Base-by-base conservation (phyloP, 192 early-diverging fungal species). In the Entophlyctis helioformis region DNA sequence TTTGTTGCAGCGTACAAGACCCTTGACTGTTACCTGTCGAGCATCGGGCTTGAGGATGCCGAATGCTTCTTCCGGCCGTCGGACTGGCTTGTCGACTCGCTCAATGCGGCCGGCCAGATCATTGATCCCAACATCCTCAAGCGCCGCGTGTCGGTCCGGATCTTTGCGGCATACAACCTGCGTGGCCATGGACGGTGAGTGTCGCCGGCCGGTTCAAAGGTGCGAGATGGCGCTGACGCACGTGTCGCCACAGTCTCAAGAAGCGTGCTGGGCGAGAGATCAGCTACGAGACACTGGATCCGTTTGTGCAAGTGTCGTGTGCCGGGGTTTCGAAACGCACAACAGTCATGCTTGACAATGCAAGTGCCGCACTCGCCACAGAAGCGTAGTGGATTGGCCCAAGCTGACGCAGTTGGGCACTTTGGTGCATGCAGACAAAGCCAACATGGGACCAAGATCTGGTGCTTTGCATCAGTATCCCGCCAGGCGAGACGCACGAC, bases 361-460 rank as follows among this genome's bases (percentile, higher is more conserved):
- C n/a, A n/a, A n/a, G n/a, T n/a, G n/a, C n/a, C n/a, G n/a, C n/a
- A n/a, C n/a, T n/a, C n/a, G n/a, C n/a, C n/a, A n/a, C n/a, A n/a
- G n/a, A n/a, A n/a, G n/a, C n/a, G n/a, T n/a, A n/a, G n/a, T n/a
- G n/a, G n/a, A n/a, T n/a, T n/a, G n/a, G n/a, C n/a, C n/a, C n/a
- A n/a, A n/a, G n/a, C n/a, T n/a, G n/a, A n/a, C n/a, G n/a, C n/a
- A n/a, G n/a, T n/a, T n/a, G n/a, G n/a, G n/a, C n/a, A n/a, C n/a
- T n/a, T n/a, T n/a, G n/a, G n/a, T n/a, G n/a, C n/a, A 28, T 24
- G 8, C 32, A 52, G 44, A 36, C 36, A 12, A 42, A 46, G 36
- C 54, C 53, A 15, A 34, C 49, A 12, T 68, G 66, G 66, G 51
- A 68, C 36, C 66, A 68, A 38, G 57, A 53, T 24, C 37, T 68